Evolutionary conservation across 2,329 filamentous ascomycete genomes (phyloP).

Genomic region (Microdochium bolleyi): DNA sequence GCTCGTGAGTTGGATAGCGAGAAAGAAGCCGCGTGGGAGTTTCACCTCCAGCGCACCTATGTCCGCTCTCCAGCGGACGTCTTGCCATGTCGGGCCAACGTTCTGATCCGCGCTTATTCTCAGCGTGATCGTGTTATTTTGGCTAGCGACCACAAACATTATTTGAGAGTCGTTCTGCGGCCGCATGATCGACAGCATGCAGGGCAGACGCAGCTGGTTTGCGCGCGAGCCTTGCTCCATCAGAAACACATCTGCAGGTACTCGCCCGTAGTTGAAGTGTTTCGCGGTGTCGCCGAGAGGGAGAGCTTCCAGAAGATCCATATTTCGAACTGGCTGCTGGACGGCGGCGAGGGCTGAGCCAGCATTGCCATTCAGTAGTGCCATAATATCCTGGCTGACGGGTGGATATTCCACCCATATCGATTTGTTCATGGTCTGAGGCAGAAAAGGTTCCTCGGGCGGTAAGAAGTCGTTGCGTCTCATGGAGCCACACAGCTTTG

Average conservation of each 20-base stretch:
- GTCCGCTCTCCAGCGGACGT: conserved; percentile 71
- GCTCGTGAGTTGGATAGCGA: conserved; percentile 64
- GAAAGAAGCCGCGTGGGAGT: conserved; percentile 66
- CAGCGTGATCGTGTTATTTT: conserved; percentile 70
- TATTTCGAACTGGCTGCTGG: conserved; percentile 35
- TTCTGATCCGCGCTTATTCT: conserved; percentile 62
- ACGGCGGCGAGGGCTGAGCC: conserved; percentile 38
- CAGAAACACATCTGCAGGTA: conserved; percentile 66
- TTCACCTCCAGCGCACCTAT: conserved; percentile 57
- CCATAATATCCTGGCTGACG: conserved; percentile 63
- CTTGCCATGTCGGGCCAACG: conserved; percentile 68
- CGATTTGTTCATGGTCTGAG: conserved; percentile 69
- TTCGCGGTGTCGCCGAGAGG: conserved; percentile 68
- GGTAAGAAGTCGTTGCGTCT: conserved; percentile 74
- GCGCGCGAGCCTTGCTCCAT: conserved; percentile 65
- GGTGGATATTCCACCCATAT: conserved; percentile 76
- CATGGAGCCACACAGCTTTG: conserved; percentile 74
- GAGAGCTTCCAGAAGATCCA: conserved; percentile 58
- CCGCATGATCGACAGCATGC: conserved; percentile 68
- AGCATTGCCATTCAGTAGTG: conserved; percentile 58
- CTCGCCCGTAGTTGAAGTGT: conserved; percentile 72
- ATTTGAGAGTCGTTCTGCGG: conserved; percentile 61
- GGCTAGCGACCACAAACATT: conserved; percentile 68
- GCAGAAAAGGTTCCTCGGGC: conserved; percentile 58
- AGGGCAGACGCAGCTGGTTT: conserved; percentile 62